Conservation (phyloP, 140 eudicot genomes). For the Oenanthe javanica region DNA sequence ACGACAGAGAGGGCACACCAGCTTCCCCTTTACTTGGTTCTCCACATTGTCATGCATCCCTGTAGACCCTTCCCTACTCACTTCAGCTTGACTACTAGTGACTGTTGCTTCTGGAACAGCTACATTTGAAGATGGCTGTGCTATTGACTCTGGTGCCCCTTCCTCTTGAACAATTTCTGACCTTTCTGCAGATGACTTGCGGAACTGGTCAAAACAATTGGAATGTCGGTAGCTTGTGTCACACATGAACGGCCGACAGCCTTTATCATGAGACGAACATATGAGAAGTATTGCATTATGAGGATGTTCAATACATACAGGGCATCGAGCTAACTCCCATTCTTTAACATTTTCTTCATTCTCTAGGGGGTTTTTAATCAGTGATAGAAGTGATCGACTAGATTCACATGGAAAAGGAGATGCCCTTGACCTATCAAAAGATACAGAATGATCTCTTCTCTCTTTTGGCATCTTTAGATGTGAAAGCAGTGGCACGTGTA, state of each 20-base stretch:
- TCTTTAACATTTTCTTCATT: slow-evolving; percentile 32
- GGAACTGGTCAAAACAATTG: slow-evolving; percentile 70
- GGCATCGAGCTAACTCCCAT: slow-evolving; percentile 78
- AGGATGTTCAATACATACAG: slow-evolving; percentile 88
- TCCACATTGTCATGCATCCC: slow-evolving; percentile 18
- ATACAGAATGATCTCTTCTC: slow-evolving; percentile 46
- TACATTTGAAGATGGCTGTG: background rate
- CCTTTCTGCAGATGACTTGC: slow-evolving; percentile 37
- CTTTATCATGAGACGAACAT: slow-evolving; percentile 63
- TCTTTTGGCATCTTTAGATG: slow-evolving; percentile 62
- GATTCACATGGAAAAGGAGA: slow-evolving; percentile 59
- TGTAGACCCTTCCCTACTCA: slow-evolving; percentile 13
- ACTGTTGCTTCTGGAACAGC: slow-evolving; percentile 13
- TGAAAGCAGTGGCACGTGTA: background rate
- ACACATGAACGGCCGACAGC: slow-evolving; percentile 87
- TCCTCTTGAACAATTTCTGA: slow-evolving; percentile 2
- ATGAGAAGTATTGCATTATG: slow-evolving; percentile 77
- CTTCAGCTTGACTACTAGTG: slow-evolving; percentile 15
- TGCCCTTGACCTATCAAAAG: slow-evolving; percentile 36
- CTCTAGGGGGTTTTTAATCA: slow-evolving; percentile 22
- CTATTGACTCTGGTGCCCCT: slow-evolving; percentile 11
- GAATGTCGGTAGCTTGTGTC: slow-evolving; percentile 94
- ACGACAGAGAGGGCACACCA: slow-evolving; percentile 52
- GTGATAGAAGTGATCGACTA: slow-evolving; percentile 23
- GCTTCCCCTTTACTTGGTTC: slow-evolving; percentile 26